Evolutionary conservation across 139 green algal genomes (phyloP).

Genomic region (Ulvella scutata): DNA sequence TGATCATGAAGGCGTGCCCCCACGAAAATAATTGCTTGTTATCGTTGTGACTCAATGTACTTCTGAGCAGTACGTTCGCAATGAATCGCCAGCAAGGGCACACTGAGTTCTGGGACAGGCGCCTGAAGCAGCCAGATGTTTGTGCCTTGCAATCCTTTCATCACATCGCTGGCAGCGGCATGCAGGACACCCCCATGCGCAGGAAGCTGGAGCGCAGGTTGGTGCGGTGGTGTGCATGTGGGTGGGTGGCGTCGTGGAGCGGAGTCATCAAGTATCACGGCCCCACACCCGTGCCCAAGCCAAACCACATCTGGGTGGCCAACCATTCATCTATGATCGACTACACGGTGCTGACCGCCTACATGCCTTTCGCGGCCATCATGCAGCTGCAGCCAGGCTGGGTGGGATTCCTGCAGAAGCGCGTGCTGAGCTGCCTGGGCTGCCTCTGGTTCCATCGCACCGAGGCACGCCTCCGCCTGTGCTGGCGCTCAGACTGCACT

Average conservation of each 20-base stretch:
- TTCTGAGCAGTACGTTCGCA: too few species aligned
- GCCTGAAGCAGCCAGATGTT: too few species aligned
- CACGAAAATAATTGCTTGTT: neutral
- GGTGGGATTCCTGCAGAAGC: conserved; percentile 76
- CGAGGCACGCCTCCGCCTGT: conserved; percentile 25
- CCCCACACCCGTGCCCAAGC: conserved; percentile 45
- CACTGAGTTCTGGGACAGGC: too few species aligned
- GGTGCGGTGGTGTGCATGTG: conserved; percentile 17
- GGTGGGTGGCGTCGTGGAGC: conserved; percentile 72
- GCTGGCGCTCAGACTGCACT: neutral
- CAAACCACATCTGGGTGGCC: conserved; percentile 81
- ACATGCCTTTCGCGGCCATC: conserved; percentile 80
- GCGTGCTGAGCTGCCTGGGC: conserved; percentile 65
- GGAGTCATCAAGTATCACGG: conserved; percentile 70
- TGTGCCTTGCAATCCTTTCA: too few species aligned
- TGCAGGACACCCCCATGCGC: neutral
- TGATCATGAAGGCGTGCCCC: conserved; percentile 22
- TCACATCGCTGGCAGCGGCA: too few species aligned
- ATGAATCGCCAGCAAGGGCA: too few species aligned
- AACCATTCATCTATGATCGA: conserved; percentile 99
- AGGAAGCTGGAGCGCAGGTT: conserved; percentile 21
- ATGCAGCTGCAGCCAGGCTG: conserved; percentile 86
- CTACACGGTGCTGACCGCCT: conserved; percentile 82
- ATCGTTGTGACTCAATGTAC: too few species aligned
- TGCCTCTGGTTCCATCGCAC: conserved; percentile 97